phyloP scores from a whole-genome alignment of 1,284 basidiomycete species.

The Tilletia caries region DNA sequence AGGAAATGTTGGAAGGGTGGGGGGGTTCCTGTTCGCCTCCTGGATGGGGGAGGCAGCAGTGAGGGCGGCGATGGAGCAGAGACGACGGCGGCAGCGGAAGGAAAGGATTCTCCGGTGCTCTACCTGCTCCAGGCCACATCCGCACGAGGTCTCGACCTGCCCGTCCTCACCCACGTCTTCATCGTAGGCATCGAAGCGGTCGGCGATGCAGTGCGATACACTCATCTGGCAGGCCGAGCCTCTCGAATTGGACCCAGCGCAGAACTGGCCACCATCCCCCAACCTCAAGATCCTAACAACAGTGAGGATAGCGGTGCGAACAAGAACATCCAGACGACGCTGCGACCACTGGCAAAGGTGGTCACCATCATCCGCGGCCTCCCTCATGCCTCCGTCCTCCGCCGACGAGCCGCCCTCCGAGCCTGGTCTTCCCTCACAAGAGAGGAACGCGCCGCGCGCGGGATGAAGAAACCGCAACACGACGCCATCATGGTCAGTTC shows the following conservation, averaged over 20 bases:
- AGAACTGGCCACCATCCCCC: neutral
- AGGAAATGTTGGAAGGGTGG: conserved; percentile 33
- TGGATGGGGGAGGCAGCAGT: conserved; percentile 2
- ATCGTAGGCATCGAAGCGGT: conserved; percentile 42
- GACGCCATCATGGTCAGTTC: conserved; percentile 9
- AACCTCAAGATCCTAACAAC: neutral
- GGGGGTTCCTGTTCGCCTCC: conserved; percentile 36
- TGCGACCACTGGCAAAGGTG: neutral
- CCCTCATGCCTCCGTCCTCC: neutral
- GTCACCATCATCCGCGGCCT: conserved; percentile 11
- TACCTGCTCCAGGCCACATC: conserved; percentile 40
- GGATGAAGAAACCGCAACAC: neutral
- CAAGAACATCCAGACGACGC: neutral
- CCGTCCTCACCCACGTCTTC: conserved; percentile 46
- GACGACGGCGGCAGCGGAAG: neutral
- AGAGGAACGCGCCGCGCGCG: neutral
- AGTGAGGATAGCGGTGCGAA: neutral
- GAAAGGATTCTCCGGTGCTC: conserved; percentile 23
- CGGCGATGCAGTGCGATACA: conserved; percentile 44
- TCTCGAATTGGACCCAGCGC: conserved; percentile 32
- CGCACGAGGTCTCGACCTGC: conserved; percentile 48
- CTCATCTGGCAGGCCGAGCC: conserved; percentile 48
- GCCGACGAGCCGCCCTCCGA: neutral
- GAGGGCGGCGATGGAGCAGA: neutral
- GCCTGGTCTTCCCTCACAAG: neutral